A percentile compares a stretch with the other conserved stretches of the same genome.
Conservation (phyloP, 2,329 filamentous ascomycete genomes). For the Neofusicoccum laricinum region DNA sequence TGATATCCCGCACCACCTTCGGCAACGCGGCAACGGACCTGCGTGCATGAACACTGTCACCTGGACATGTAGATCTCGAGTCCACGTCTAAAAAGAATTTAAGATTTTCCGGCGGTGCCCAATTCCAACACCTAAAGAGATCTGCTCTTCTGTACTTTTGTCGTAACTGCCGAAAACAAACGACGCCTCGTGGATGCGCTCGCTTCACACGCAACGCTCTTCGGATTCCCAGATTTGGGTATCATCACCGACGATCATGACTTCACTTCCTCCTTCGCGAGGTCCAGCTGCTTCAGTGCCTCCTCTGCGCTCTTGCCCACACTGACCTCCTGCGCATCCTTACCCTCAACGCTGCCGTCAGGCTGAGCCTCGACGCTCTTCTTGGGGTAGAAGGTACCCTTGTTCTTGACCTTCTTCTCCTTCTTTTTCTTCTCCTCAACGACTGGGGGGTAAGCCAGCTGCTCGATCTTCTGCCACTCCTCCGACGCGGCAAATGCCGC, state of each 20-base stretch:
- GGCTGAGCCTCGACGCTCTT: constrained; percentile 42
- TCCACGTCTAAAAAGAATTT: neutral
- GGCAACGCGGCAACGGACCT: too few relatives aligned
- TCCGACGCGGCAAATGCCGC: constrained; percentile 65
- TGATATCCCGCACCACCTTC: too few relatives aligned
- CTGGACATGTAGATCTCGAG: neutral
- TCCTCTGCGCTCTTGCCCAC: constrained; percentile 38
- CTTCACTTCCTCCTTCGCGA: constrained; percentile 15
- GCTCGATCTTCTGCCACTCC: constrained; percentile 77
- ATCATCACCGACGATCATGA: constrained; percentile 9
- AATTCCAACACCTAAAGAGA: neutral
- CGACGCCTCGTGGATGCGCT: neutral
- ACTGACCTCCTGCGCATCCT: constrained; percentile 40
- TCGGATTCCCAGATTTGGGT: neutral
- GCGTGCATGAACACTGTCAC: too few relatives aligned
- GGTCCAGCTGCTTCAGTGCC: constrained; percentile 29
- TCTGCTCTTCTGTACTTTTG: neutral
- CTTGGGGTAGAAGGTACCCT: constrained; percentile 62
- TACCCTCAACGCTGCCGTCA: constrained; percentile 45
- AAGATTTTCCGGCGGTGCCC: neutral
- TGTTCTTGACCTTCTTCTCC: constrained; percentile 63
- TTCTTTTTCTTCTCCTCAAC: constrained; percentile 63
- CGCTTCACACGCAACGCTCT: neutral
- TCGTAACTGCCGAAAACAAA: neutral
- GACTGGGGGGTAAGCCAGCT: constrained; percentile 76